Percentiles rank a stretch among this genome's conserved stretches.
phyloP scores from a whole-genome alignment of 306 rosid species.

The Fagus crenata region DNA sequence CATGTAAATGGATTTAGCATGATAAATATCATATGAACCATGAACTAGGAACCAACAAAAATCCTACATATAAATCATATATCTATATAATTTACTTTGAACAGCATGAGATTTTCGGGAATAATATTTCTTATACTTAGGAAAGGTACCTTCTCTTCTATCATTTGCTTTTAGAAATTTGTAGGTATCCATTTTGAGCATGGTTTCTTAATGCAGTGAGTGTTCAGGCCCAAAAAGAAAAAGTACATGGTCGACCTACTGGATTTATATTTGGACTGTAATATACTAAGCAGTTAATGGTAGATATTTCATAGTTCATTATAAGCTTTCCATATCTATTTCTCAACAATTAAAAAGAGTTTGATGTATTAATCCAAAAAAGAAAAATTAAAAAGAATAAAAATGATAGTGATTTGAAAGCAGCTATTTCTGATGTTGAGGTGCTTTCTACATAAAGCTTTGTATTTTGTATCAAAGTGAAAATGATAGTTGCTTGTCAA shows the following conservation, averaged over 20 bases:
- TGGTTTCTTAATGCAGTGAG: background rate
- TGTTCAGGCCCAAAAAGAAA: background rate
- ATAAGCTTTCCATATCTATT: background rate
- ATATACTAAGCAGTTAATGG: background rate
- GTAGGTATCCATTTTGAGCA: background rate
- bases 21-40: background rate
- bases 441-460: constrained; percentile 35
- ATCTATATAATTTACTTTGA: background rate
- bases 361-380: background rate
- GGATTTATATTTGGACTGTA: background rate
- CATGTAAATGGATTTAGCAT: no score
- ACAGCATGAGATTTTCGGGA: background rate
- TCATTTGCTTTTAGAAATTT: background rate
- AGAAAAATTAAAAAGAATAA: background rate
- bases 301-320: background rate
- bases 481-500: constrained; percentile 4
- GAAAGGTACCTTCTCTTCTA: constrained; percentile 39
- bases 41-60: background rate
- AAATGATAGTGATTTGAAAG: constrained; percentile 30
- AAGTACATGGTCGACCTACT: background rate
- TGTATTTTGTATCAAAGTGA: background rate
- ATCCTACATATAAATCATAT: background rate
- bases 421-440: constrained; percentile 57
- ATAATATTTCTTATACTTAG: background rate
- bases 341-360: background rate